These are phyloP conservation scores for Lipomyces mesembrius DNA, from an alignment of 805 yeast species.

Conservation along the genomic window DNA sequence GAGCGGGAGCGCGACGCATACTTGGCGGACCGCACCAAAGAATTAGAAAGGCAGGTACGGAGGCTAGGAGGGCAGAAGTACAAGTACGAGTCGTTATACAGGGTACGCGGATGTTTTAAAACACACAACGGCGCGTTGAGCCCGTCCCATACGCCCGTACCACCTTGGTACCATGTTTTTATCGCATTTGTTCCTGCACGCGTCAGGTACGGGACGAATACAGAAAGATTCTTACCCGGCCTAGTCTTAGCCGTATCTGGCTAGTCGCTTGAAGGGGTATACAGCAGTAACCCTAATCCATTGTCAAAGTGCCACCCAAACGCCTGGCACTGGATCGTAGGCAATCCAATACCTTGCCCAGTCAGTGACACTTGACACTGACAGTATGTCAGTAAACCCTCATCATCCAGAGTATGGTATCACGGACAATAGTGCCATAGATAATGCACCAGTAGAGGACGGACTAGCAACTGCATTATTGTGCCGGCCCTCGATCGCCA, in stretches of 20 bases:
- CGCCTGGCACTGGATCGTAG: too few relatives aligned
- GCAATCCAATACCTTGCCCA: background rate
- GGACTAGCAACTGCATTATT: too few relatives aligned
- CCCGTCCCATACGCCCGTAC: too few relatives aligned
- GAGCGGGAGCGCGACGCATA: background rate
- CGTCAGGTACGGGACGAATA: background rate
- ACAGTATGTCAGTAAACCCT: too few relatives aligned
- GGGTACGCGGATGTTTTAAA: background rate
- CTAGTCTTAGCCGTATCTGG: background rate
- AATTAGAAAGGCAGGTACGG: background rate
- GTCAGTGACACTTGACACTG: constrained; percentile 1
- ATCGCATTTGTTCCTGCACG: background rate
- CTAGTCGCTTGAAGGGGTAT: background rate
- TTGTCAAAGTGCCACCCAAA: background rate
- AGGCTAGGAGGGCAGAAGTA: background rate
- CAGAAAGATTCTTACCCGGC: background rate
- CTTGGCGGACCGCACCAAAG: background rate
- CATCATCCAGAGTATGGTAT: too few relatives aligned
- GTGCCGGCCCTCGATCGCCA: too few relatives aligned
- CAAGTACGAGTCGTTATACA: background rate
- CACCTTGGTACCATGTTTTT: background rate
- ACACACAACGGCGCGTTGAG: background rate
- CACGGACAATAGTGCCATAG: too few relatives aligned
- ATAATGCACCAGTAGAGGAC: too few relatives aligned
- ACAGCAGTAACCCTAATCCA: background rate